These are phyloP conservation scores for Beauveria pseudobassiana DNA, from an alignment of 2,329 filamentous ascomycete genomes.

Conservation along the genomic window DNA sequence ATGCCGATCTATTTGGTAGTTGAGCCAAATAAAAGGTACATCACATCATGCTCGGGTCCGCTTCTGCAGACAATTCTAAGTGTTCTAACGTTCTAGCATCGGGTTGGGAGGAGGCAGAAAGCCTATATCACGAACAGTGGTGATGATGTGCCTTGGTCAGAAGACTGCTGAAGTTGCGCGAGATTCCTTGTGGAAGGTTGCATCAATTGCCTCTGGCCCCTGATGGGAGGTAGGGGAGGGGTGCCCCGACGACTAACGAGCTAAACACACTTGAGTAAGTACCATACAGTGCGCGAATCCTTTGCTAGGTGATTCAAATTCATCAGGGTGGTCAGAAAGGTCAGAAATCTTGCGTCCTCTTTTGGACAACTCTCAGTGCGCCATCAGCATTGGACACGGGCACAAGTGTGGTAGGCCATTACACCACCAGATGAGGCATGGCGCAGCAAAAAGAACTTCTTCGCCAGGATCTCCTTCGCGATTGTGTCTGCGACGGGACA, in stretches of 20 bases:
- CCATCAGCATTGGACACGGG: background rate
- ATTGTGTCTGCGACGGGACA: background rate
- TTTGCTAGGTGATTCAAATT: background rate
- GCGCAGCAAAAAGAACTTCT: background rate
- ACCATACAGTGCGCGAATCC: background rate
- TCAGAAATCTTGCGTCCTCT: background rate
- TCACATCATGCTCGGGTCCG: too few species aligned
- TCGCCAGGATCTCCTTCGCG: background rate
- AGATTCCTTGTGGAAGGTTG: background rate
- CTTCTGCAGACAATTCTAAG: too few species aligned
- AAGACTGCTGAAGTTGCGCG: background rate
- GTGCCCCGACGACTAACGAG: background rate
- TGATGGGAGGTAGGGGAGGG: background rate
- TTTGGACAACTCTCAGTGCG: background rate
- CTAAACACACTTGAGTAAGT: background rate
- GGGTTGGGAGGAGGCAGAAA: background rate
- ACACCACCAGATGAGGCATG: background rate
- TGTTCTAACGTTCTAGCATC: too few species aligned
- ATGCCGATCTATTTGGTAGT: too few species aligned
- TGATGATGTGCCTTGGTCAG: background rate
- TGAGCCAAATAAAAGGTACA: too few species aligned
- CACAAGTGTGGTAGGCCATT: too few species aligned
- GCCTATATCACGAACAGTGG: background rate
- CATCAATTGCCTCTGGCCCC: background rate
- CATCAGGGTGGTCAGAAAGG: background rate